Conservation (phyloP, 1,284 basidiomycete genomes). For the Boletellus deceptivus region DNA sequence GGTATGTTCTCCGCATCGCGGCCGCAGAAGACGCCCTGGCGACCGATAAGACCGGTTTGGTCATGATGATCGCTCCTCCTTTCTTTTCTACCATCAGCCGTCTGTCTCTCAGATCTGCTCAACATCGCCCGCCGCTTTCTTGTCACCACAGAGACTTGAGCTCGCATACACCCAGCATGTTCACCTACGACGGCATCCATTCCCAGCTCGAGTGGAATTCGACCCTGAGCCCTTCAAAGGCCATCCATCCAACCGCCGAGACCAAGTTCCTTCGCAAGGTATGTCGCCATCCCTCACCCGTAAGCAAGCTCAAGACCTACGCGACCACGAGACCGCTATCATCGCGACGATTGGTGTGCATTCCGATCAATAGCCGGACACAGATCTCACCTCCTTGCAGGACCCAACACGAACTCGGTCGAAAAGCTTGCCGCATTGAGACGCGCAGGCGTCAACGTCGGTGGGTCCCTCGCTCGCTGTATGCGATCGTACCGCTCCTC, state of each 20-base stretch:
- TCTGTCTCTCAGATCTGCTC: slow-evolving; percentile 12
- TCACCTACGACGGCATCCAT: slow-evolving; percentile 54
- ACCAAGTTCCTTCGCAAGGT: slow-evolving; percentile 92
- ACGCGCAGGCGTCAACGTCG: slow-evolving; percentile 92
- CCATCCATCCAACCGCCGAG: slow-evolving; percentile 65
- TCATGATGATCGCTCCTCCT: slow-evolving; percentile 10
- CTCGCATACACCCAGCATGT: slow-evolving; percentile 38
- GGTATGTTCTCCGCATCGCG: slow-evolving; percentile 17
- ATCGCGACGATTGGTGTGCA: slow-evolving; percentile 91
- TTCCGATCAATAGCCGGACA: slow-evolving; percentile 1
- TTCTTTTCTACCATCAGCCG: slow-evolving; percentile 18
- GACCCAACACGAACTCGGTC: slow-evolving; percentile 88
- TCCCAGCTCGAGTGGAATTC: slow-evolving; percentile 93
- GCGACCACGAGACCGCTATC: slow-evolving; percentile 74
- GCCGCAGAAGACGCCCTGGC: slow-evolving; percentile 1
- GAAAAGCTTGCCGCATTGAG: slow-evolving; percentile 83
- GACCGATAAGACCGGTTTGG: slow-evolving; percentile 21
- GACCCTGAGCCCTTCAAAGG: slow-evolving; percentile 69
- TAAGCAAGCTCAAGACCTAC: slow-evolving; percentile 5
- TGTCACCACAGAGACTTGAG: slow-evolving; percentile 9
- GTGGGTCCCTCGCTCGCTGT: slow-evolving; percentile 47
- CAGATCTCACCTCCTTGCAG: slow-evolving; percentile 39
- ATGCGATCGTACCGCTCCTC: slow-evolving; percentile 3
- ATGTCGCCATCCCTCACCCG: slow-evolving; percentile 3
- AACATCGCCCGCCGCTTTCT: slow-evolving; percentile 7